These are phyloP conservation scores for Pinus tabuliformis DNA, from an alignment of 75 land plant genomes.

Conservation along the genomic window DNA sequence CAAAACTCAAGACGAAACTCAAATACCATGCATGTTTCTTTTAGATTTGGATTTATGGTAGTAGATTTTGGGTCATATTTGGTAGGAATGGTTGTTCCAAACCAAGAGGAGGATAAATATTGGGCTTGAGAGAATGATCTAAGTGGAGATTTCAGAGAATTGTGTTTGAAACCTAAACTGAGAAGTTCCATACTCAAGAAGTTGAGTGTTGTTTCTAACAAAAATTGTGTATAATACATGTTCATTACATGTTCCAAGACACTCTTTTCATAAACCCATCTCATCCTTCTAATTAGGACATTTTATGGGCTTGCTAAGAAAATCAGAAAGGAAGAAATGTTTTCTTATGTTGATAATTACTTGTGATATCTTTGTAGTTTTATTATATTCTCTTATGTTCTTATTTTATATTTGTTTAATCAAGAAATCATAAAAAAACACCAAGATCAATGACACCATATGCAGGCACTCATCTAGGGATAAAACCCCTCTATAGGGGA, in stretches of 20 bases:
- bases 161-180: constrained; percentile 52
- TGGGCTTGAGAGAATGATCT: constrained; percentile 72
- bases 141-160: constrained; percentile 41
- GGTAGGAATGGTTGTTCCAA: constrained; percentile 81
- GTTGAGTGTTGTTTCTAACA: constrained; percentile 53
- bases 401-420: too few species aligned
- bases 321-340: too few species aligned
- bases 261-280: background rate
- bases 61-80: constrained; percentile 72
- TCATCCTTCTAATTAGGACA: background rate
- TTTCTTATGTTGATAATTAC: too few species aligned
- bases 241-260: background rate
- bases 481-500: too few species aligned
- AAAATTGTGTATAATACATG: constrained; percentile 46
- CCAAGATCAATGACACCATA: too few species aligned
- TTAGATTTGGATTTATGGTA: constrained; percentile 96
- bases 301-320: background rate
- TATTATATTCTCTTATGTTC: too few species aligned
- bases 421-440: too few species aligned
- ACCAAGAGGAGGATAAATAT: constrained; percentile 47
- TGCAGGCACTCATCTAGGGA: too few species aligned
- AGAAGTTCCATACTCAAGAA: constrained; percentile 49
- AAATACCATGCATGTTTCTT: constrained; percentile 4
- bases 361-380: too few species aligned
- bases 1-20: background rate